Base-by-base conservation (phyloP, 371 early-diverging fungal genomes). In the Lichtheimia ornata region DNA sequence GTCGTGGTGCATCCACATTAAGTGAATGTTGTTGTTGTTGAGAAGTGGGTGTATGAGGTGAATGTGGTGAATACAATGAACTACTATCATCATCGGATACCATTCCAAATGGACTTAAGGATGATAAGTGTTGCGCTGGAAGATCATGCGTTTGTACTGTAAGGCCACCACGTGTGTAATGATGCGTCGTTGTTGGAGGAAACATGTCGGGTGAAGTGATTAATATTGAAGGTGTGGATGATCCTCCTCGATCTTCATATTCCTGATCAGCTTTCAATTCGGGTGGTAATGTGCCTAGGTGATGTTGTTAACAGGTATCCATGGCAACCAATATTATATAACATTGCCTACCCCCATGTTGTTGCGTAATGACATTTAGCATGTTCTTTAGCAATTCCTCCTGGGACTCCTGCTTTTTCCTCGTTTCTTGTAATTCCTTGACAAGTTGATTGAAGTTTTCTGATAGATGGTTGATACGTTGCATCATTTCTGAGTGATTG, bases 401-500 rank as follows among this genome's bases (percentile, higher is more conserved):
- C 51, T 89, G 91, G 7, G 77, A 53, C 27, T 49, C 62, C 56
- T 88, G 88, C 62, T 81, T 84, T 61, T 83, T 81, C 47, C 83
- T 85, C 0, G 87, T 85, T 58, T 92, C 92, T 14, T 76, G 64
- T 52, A 94, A 74, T 64, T 94, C 93, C 30, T 88, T 76, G 25
- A 86, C 76, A 13, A 92, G 85, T 58, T 88, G 86, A 27, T 71
- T 72, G 55, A 90, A 79, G 51, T 87, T 87, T 50, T 88, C 87
- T 61, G 89, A 87, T 30, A 94, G 69, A 49, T 85, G 83, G 15
- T 81, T 72, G 47, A 93, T 80, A 60, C 89, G 88, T 70, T 88
- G 87, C 58, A 84, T 69, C 63, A 92, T 81, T 51, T 92, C 91
- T n/a, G 82, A 70, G 63, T 92, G 93, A 12, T 87, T 76, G 30